Conservation (phyloP, 1,284 basidiomycete genomes). For the Trametes pubescens region DNA sequence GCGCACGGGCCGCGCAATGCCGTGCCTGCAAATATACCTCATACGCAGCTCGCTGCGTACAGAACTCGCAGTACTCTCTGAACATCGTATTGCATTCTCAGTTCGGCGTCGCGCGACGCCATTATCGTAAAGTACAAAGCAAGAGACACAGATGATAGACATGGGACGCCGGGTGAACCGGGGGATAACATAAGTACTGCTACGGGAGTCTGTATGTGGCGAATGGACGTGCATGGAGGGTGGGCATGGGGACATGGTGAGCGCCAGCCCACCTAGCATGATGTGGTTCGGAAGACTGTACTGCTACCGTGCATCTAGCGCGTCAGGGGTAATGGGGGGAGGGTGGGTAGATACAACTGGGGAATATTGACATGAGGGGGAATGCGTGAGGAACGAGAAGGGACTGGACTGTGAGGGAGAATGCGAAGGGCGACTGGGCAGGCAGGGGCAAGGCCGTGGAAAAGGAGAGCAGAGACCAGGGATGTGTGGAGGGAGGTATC, state of each 20-base stretch:
- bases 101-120: slow-evolving; percentile 17
- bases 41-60: too few relatives aligned
- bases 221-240: not conserved
- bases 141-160: slow-evolving; percentile 33
- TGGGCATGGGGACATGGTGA: not conserved
- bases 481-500: slow-evolving; percentile 10
- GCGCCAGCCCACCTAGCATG: slow-evolving; percentile 15
- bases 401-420: slow-evolving; percentile 2
- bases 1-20: not conserved
- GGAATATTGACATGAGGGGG: slow-evolving; percentile 19
- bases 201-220: slow-evolving; percentile 13
- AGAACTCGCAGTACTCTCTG: not conserved
- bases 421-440: slow-evolving; percentile 2
- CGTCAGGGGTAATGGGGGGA: not conserved
- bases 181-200: slow-evolving; percentile 28
- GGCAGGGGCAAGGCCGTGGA: slow-evolving; percentile 3
- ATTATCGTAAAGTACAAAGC: slow-evolving; percentile 34
- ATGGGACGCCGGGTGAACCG: slow-evolving; percentile 19
- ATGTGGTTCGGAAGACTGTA: slow-evolving; percentile 18
- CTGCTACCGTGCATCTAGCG: slow-evolving; percentile 32
- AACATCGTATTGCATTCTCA: slow-evolving; percentile 26
- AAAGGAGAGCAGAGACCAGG: slow-evolving; percentile 10
- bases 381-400: slow-evolving; percentile 13
- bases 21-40: too few relatives aligned
- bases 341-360: slow-evolving; percentile 30